Evolutionary conservation across 163 green algal species (phyloP).

Genomic region (Scenedesmus sp.): DNA sequence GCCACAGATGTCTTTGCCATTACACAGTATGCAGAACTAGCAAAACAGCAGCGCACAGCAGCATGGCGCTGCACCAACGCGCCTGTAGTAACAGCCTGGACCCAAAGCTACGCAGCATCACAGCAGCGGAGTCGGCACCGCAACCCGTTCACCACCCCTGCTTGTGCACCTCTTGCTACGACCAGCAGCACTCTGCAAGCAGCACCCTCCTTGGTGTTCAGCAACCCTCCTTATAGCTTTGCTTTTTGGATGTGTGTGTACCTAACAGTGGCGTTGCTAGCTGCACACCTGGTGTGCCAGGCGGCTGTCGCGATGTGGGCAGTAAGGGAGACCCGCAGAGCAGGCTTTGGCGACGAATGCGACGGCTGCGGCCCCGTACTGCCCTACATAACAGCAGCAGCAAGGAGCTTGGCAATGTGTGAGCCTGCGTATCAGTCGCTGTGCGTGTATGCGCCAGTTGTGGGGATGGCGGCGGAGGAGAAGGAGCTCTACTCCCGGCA

Average conservation of each 20-base stretch:
- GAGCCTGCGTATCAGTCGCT: not conserved
- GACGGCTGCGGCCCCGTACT: not conserved
- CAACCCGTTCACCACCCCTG: not conserved
- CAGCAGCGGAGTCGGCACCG: not conserved
- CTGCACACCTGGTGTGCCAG: not conserved
- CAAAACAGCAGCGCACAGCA: not conserved
- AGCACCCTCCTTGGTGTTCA: not conserved
- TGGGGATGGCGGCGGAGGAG: not conserved
- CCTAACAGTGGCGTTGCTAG: not conserved
- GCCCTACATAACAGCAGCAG: constrained; percentile 5
- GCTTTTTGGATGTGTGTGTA: constrained; percentile 1
- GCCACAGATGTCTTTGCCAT: not conserved
- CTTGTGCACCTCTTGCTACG: not conserved
- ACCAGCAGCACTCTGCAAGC: not conserved
- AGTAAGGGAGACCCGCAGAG: not conserved
- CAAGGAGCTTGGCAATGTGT: not conserved
- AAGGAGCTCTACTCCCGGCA: not conserved
- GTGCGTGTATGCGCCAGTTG: not conserved
- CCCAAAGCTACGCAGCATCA: not conserved
- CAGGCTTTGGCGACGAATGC: not conserved
- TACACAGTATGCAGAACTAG: not conserved
- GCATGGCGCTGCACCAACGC: not conserved
- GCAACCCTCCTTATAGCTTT: not conserved
- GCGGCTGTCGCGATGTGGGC: not conserved
- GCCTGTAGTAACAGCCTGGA: not conserved